Evolutionary conservation across 148 eudicot genomes (phyloP).

Genomic region (Rhododendron simsii): DNA sequence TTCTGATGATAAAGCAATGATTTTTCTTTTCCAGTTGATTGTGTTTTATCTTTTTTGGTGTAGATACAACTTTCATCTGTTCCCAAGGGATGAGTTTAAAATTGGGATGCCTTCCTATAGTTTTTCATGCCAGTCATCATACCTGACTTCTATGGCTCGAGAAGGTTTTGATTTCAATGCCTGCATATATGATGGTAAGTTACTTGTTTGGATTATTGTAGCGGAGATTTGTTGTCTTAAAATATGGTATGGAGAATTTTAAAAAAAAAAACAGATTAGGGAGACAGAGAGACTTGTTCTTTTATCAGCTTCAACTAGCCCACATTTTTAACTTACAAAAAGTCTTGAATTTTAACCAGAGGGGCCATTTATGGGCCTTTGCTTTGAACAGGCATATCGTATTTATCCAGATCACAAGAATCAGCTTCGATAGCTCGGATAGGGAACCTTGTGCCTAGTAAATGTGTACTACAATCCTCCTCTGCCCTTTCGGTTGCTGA

Average conservation of each 20-base stretch:
- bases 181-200: conserved; percentile 82
- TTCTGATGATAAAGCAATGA: neutral
- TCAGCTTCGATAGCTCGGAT: conserved; percentile 37
- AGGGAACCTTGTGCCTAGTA: conserved; percentile 38
- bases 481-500: conserved; percentile 66
- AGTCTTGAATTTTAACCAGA: neutral
- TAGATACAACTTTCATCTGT: conserved; percentile 95
- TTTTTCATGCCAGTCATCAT: conserved; percentile 89
- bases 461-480: conserved; percentile 29
- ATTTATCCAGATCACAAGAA: conserved; percentile 90
- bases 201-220: neutral
- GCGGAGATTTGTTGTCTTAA: neutral
- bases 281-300: neutral
- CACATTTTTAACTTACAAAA: conserved; percentile 6
- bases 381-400: conserved; percentile 73
- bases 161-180: conserved; percentile 93
- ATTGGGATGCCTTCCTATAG: conserved; percentile 81
- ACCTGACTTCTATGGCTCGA: conserved; percentile 79
- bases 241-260: neutral
- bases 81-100: conserved; percentile 86
- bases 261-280: neutral
- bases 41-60: conserved; percentile 14
- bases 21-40: neutral
- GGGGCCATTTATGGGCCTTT: neutral
- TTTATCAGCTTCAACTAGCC: neutral